Base-by-base conservation (phyloP, 768 basidiomycete genomes). In the Lyophyllum shimeji region DNA sequence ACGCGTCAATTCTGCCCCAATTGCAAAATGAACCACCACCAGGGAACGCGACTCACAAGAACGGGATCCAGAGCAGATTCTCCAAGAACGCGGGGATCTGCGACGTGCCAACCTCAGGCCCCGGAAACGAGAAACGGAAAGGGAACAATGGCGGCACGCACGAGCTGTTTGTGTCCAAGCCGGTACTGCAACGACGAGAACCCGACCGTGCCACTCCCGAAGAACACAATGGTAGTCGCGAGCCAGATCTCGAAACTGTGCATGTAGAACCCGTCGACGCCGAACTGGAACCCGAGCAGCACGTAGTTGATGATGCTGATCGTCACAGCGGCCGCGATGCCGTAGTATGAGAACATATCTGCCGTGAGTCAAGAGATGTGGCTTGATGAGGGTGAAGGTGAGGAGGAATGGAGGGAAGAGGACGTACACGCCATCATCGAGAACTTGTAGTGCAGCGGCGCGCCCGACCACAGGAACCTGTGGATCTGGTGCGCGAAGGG, bases 201-300 rank as follows among this genome's bases (percentile, higher is more conserved):
- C 13, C 86, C 87, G 13, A 90, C 60, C 53, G 83, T 91, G 1
- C 89, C 89, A 20, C 82, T 75, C 1, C 87, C 88, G 69, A 85
- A 85, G 70, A 91, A 91, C 24, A 91, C 87, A n/a, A 89, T 77
- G 0, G 82, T 82, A 12, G 84, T 86, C 31, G 90, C 87, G 33
- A 91, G 78, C 82, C 85, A 90, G 63, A 90, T 87, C 71, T 91
- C 90, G 68, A 90, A 90, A 63, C 81, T 82, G 70, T 86, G 87
- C 72, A 89, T 80, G 74, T 90, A 91, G 68, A 81, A 90, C 21
- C 82, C 85, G 65, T 91, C 89, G 15, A 89, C 82, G 7, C 82
- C 80, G 68, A 90, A 83, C 65, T 81, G 77, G 71, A 85, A 89
- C 0, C 89, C 89, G 25, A 91, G 83, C 12, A 91, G 68, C 25